These are phyloP conservation scores for Canariomyces notabilis DNA, from an alignment of 2,329 filamentous ascomycete species.

Conservation along the genomic window DNA sequence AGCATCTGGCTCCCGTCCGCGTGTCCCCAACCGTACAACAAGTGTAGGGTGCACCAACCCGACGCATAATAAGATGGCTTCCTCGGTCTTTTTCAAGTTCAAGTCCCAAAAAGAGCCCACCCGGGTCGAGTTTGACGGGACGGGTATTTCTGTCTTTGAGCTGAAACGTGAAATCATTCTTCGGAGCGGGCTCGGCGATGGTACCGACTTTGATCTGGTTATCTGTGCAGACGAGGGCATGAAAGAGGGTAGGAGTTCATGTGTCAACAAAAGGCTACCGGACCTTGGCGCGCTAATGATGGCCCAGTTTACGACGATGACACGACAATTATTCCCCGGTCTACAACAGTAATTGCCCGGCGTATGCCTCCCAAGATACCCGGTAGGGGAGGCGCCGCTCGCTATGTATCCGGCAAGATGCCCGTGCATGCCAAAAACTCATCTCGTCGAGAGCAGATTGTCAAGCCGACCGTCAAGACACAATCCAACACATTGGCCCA, in stretches of 20 bases:
- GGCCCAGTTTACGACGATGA: slow-evolving; percentile 88
- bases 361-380: slow-evolving; percentile 78
- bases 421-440: slow-evolving; percentile 81
- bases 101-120: slow-evolving; percentile 96
- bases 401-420: slow-evolving; percentile 96
- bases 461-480: slow-evolving; percentile 55
- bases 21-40: slow-evolving; percentile 4
- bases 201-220: slow-evolving; percentile 90
- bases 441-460: slow-evolving; percentile 58
- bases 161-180: slow-evolving; percentile 97
- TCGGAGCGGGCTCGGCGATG: slow-evolving; percentile 88
- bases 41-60: slow-evolving; percentile 10
- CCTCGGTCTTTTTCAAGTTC: slow-evolving; percentile 99
- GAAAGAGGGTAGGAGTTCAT: slow-evolving; percentile 64
- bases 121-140: slow-evolving; percentile 93
- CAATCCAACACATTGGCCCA: slow-evolving; percentile 54
- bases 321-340: slow-evolving; percentile 92
- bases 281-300: slow-evolving; percentile 28
- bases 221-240: slow-evolving; percentile 84
- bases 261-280: not conserved
- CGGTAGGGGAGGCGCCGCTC: slow-evolving; percentile 83
- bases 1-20: slow-evolving; percentile 12
- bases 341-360: slow-evolving; percentile 86
- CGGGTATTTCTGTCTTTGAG: slow-evolving; percentile 96
- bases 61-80: slow-evolving; percentile 63